Evolutionary conservation across 148 eudicot species (phyloP), one percentile per base, ranked within the genome.

Genomic region (Talinum fruticosum): DNA sequence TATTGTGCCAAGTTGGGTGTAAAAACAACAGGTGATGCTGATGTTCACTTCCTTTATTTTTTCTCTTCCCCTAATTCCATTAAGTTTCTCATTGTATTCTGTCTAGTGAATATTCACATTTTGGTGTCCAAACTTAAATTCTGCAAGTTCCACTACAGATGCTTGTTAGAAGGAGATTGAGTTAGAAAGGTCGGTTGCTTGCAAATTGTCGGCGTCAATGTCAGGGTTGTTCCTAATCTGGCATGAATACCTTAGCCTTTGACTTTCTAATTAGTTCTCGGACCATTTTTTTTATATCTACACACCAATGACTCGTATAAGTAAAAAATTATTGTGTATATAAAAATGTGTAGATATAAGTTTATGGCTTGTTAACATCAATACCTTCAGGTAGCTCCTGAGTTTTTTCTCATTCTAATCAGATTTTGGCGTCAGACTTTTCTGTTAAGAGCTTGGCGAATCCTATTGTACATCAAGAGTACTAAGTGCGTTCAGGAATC

Each of bases 1-100:
- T 69, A 28, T 36, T 30, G 64, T 70, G 65, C 70, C 71, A 23
- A 75, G 57, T 75, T 62, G 33, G 79, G 16, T 71, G 45, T 69
- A 53, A 53, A 69, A 30, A 28, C 10, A 28, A 69, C 35, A 59
- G 13, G 68, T 75, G 34, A 33, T 59, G 1, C 36, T 66, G 49
- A 49, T 28, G 57, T 37, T 37, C 7, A 3, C 41, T 37, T 37
- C 7, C 7, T 37, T 37, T 37, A 2, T 37, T 7, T 37, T 37
- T 37, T 3, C 4, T 37, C 7, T 37, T 37, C 3, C 7, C 44
- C 34, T 73, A 29, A 36, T 28, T 66, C 26, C 29, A 66, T 73
- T 62, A 44, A 45, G 72, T 73, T 51, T 36, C 21, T 26, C 8
- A 62, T 62, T 28, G 33, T 62, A 62, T 26, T 29, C 16, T 28